These are phyloP conservation scores for Tulasnella sp. DNA, from an alignment of 768 basidiomycete genomes.

Conservation along the genomic window DNA sequence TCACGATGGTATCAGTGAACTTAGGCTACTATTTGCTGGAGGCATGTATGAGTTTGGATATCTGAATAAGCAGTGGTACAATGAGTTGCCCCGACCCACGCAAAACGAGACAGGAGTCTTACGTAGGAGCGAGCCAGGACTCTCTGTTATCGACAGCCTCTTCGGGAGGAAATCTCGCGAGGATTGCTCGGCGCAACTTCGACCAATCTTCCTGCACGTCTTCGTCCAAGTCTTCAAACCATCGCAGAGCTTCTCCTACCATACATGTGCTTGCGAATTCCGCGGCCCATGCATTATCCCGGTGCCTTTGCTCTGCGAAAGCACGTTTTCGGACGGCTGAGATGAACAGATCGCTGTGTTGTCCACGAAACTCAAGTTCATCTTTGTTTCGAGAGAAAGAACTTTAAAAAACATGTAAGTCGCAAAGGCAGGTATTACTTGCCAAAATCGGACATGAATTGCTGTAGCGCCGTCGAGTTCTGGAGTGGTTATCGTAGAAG, in stretches of 20 bases:
- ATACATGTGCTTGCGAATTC: neutral
- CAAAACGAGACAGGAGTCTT: neutral
- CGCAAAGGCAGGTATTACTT: no score
- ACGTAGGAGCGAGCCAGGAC: neutral
- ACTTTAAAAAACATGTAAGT: neutral
- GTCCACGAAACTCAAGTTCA: neutral
- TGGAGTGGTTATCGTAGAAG: neutral
- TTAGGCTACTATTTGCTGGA: neutral
- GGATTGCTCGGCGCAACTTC: neutral
- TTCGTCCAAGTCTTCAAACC: constrained; percentile 2
- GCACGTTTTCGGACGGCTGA: neutral
- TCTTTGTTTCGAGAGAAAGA: neutral
- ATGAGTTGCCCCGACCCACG: neutral
- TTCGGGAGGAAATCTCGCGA: neutral
- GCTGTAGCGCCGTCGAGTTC: neutral
- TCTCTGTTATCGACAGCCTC: neutral
- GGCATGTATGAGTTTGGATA: neutral
- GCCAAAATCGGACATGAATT: neutral
- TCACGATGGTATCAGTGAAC: neutral
- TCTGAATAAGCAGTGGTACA: neutral
- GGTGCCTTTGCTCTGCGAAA: neutral
- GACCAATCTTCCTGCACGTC: neutral
- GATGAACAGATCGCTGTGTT: constrained; percentile 2
- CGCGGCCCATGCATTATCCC: neutral
- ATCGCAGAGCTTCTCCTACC: neutral